Evolutionary conservation across 78 protist species (phyloP).

Genomic region (Diacronema lutheri): DNA sequence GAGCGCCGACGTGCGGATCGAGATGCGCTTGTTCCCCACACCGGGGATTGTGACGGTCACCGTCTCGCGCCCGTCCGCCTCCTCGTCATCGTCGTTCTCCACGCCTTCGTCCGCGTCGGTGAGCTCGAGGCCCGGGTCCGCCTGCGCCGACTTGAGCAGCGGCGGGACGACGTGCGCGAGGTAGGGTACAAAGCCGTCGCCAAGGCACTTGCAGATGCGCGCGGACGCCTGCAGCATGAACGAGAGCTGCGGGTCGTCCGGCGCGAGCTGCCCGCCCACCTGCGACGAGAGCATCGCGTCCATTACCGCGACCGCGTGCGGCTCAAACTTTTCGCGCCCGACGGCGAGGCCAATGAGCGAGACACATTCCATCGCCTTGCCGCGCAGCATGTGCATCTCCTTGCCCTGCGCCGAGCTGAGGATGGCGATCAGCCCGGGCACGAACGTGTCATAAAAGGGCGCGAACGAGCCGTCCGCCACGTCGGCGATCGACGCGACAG

Average conservation of each 20-base stretch:
- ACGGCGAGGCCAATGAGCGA: conserved; percentile 87
- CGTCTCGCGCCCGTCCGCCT: conserved; percentile 16
- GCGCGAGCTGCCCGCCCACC: conserved; percentile 23
- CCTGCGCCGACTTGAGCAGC: conserved; percentile 36
- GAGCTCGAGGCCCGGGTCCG: conserved; percentile 20
- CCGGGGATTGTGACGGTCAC: background rate
- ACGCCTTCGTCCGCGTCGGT: background rate
- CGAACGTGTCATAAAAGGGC: conserved; percentile 63
- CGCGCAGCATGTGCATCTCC: conserved; percentile 62
- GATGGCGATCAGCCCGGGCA: conserved; percentile 68
- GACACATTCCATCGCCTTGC: conserved; percentile 86
- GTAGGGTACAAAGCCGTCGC: conserved; percentile 77
- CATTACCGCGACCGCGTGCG: conserved; percentile 70
- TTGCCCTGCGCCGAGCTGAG: conserved; percentile 17
- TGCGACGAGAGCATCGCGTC: conserved; percentile 45
- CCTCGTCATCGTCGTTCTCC: background rate
- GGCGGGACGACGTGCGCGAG: conserved; percentile 67
- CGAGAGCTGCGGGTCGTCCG: conserved; percentile 80
- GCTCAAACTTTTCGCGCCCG: conserved; percentile 62
- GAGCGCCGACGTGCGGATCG: conserved; percentile 6
- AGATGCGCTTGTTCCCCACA: conserved; percentile 15
- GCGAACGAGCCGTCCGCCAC: conserved; percentile 26
- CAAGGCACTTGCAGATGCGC: conserved; percentile 75
- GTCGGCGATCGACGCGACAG: conserved; percentile 50
- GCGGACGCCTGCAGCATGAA: conserved; percentile 79